These are phyloP conservation scores for Kwoniella dejecticola DNA, from an alignment of 768 basidiomycete genomes.

Conservation along the genomic window DNA sequence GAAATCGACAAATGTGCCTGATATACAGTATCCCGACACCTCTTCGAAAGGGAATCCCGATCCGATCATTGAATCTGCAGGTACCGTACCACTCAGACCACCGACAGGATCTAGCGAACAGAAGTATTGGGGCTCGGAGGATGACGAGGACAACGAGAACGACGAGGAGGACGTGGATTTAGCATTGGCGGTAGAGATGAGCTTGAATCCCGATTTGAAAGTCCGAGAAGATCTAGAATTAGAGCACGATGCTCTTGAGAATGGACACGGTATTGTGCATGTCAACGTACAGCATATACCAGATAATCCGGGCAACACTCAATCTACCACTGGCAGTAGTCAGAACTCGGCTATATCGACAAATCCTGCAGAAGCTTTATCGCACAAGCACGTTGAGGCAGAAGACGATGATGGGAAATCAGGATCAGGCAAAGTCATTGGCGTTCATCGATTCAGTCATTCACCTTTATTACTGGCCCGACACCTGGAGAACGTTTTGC, in stretches of 20 bases:
- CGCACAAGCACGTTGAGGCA: not conserved
- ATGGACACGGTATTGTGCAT: slow-evolving; percentile 14
- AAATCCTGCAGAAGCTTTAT: too few species aligned
- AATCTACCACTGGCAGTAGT: too few species aligned
- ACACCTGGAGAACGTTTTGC: slow-evolving; percentile 63
- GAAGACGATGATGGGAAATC: not conserved
- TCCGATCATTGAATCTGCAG: not conserved
- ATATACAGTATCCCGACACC: not conserved
- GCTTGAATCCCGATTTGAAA: slow-evolving; percentile 22
- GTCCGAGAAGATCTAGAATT: not conserved
- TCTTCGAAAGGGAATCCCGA: not conserved
- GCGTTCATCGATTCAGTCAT: slow-evolving; percentile 65
- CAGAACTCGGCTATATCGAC: too few species aligned
- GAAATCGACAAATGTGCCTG: not conserved
- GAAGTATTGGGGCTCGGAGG: slow-evolving; percentile 8
- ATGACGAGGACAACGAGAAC: slow-evolving; percentile 16
- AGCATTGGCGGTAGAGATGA: slow-evolving; percentile 45
- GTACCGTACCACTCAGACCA: not conserved
- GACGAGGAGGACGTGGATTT: slow-evolving; percentile 43
- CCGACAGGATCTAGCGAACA: slow-evolving; percentile 18
- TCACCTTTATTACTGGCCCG: slow-evolving; percentile 62
- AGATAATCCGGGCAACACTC: too few species aligned
- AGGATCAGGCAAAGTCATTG: slow-evolving; percentile 62
- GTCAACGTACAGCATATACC: slow-evolving; percentile 5
- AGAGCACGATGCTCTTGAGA: slow-evolving; percentile 8